phyloP scores from a whole-genome alignment of 2,329 filamentous ascomycete species.

The Fusarium brevicatenulatum region DNA sequence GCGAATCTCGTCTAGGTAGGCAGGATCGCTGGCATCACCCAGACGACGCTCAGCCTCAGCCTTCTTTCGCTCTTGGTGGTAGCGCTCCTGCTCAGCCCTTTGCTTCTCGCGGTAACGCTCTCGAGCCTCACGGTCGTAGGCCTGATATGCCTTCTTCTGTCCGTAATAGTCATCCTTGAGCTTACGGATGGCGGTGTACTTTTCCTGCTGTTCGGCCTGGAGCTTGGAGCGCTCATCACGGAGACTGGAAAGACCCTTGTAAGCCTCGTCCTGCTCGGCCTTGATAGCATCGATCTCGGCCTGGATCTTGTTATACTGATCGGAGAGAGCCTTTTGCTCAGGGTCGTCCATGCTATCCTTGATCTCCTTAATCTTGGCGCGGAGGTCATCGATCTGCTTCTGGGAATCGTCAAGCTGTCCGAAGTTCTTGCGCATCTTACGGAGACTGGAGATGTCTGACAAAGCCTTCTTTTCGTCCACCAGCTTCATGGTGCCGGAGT shows the following conservation, averaged over 20 bases:
- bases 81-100: slow-evolving; percentile 81
- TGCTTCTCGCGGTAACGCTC: slow-evolving; percentile 80
- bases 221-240: slow-evolving; percentile 87
- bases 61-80: slow-evolving; percentile 77
- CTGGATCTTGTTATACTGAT: slow-evolving; percentile 86
- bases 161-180: slow-evolving; percentile 90
- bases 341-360: slow-evolving; percentile 92
- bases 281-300: slow-evolving; percentile 90
- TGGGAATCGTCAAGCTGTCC: slow-evolving; percentile 83
- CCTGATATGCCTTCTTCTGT: slow-evolving; percentile 81
- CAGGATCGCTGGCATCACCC: slow-evolving; percentile 83
- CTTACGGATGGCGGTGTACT: slow-evolving; percentile 82
- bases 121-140: slow-evolving; percentile 85
- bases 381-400: slow-evolving; percentile 88
- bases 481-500: slow-evolving; percentile 90
- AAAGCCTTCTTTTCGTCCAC: slow-evolving; percentile 98
- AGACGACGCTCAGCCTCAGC: slow-evolving; percentile 80
- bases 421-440: slow-evolving; percentile 93
- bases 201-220: slow-evolving; percentile 86
- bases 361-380: slow-evolving; percentile 87
- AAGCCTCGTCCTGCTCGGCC: slow-evolving; percentile 89
- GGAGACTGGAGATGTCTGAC: slow-evolving; percentile 80
- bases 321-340: slow-evolving; percentile 86
- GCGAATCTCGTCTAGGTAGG: slow-evolving; percentile 92
- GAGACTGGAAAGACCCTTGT: slow-evolving; percentile 85